Evolutionary conservation across 225 moss, liverwort and hornwort genomes (phyloP).

Genomic region (Anthoceros angustus): DNA sequence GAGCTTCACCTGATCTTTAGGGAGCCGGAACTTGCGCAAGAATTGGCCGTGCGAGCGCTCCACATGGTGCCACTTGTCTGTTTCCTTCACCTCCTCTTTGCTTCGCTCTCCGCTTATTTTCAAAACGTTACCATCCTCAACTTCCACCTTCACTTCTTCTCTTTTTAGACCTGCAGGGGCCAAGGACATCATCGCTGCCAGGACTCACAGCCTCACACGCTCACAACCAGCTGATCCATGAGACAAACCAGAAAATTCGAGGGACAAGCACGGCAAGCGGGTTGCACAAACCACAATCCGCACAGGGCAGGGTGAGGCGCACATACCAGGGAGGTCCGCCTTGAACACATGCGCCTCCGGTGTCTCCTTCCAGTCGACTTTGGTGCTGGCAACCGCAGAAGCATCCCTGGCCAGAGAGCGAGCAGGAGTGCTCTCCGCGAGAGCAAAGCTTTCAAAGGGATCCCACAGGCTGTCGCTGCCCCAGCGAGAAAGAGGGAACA

Average conservation of each 20-base stretch:
- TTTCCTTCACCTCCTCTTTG: slow-evolving; percentile 13
- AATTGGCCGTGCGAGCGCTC: slow-evolving; percentile 9
- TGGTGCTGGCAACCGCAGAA: slow-evolving; percentile 13
- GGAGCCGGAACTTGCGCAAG: slow-evolving; percentile 18
- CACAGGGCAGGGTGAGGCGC: not conserved
- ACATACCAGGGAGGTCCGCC: slow-evolving; percentile 17
- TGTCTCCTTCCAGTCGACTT: slow-evolving; percentile 22
- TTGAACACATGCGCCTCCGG: slow-evolving; percentile 18
- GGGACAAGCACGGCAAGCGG: too few relatives aligned
- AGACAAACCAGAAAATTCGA: too few relatives aligned
- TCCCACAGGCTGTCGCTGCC: slow-evolving; percentile 4
- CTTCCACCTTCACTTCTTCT: slow-evolving; percentile 11
- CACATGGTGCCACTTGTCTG: slow-evolving; percentile 11
- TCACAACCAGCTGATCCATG: too few relatives aligned
- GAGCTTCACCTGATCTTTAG: slow-evolving; percentile 9
- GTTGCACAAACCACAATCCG: not conserved
- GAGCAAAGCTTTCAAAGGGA: not conserved
- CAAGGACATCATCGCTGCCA: not conserved
- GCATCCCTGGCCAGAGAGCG: slow-evolving; percentile 6
- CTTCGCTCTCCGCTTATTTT: slow-evolving; percentile 7
- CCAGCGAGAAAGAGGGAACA: slow-evolving; percentile 9
- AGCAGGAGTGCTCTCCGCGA: slow-evolving; percentile 1
- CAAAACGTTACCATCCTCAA: slow-evolving; percentile 7
- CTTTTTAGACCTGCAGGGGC: slow-evolving; percentile 4
- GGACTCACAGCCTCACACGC: not conserved